Conservation (phyloP, 2,329 filamentous ascomycete genomes). For the Bipolaris bicolor region DNA sequence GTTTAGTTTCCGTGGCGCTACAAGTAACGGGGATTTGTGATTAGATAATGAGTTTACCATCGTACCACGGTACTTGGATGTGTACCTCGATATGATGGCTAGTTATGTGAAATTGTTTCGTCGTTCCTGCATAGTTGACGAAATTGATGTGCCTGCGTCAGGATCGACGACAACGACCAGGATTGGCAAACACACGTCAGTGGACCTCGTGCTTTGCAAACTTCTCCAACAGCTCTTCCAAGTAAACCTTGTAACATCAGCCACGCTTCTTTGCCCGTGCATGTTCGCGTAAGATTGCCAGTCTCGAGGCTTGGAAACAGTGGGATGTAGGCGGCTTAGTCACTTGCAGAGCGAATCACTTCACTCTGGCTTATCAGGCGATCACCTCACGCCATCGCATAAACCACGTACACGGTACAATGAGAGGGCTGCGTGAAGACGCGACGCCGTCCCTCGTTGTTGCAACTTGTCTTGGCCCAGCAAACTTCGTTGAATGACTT, state of each 20-base stretch:
- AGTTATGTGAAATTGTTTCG: background rate
- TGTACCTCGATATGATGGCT: background rate
- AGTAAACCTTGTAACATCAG: constrained; percentile 13
- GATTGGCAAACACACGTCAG: background rate
- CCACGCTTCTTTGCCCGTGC: constrained; percentile 8
- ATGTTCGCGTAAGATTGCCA: constrained; percentile 18
- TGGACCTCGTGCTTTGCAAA: constrained; percentile 19
- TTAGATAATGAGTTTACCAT: background rate
- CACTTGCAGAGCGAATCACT: constrained; percentile 39
- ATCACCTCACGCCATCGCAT: constrained; percentile 46
- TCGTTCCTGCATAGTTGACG: constrained; percentile 2
- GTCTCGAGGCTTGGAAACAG: constrained; percentile 18
- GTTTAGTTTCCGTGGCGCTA: background rate
- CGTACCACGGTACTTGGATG: background rate
- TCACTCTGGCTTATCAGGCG: constrained; percentile 33
- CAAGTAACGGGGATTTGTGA: background rate
- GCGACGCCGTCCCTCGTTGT: constrained; percentile 16
- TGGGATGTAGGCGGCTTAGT: constrained; percentile 37
- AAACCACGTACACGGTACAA: constrained; percentile 24
- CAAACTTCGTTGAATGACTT: constrained; percentile 23
- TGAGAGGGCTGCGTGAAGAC: constrained; percentile 13
- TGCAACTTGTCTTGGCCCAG: constrained; percentile 27
- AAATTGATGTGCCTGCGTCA: constrained; percentile 9
- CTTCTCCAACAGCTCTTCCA: constrained; percentile 25
- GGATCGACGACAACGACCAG: constrained; percentile 3